Evolutionary conservation across 768 basidiomycete genomes (phyloP).

Genomic region (Cystobasidium tubakii): DNA sequence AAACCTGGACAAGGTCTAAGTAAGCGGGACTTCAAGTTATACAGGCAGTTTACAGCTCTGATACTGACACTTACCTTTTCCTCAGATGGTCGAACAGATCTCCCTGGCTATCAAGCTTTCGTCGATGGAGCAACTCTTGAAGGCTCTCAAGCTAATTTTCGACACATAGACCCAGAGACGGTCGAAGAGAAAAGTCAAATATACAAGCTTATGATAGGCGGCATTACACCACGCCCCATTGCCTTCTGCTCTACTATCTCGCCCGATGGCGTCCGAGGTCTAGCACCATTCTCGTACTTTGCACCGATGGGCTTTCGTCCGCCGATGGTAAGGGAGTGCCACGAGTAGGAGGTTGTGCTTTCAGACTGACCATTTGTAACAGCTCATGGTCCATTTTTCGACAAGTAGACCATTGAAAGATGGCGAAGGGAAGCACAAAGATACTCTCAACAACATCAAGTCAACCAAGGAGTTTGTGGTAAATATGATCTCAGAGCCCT

Average conservation of each 20-base stretch:
- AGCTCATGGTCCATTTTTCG: constrained; percentile 26
- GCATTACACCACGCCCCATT: constrained; percentile 63
- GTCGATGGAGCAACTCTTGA: too few species aligned
- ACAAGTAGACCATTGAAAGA: constrained; percentile 1
- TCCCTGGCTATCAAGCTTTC: constrained; percentile 28
- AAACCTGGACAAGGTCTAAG: constrained; percentile 34
- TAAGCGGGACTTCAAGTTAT: background rate
- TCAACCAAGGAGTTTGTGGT: constrained; percentile 65
- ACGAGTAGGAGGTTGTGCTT: constrained; percentile 52
- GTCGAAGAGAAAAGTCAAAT: constrained; percentile 37
- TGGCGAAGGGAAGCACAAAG: constrained; percentile 46
- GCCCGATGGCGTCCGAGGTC: constrained; percentile 56
- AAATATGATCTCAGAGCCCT: constrained; percentile 64
- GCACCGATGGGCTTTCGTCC: constrained; percentile 61
- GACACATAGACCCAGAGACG: constrained; percentile 3
- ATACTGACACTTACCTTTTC: background rate
- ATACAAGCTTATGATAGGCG: constrained; percentile 59
- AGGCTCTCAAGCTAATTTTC: background rate
- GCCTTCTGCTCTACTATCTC: constrained; percentile 63
- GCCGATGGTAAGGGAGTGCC: constrained; percentile 61
- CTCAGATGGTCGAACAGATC: constrained; percentile 36
- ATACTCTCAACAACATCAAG: constrained; percentile 63
- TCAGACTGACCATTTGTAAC: constrained; percentile 49
- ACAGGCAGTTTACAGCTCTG: constrained; percentile 19
- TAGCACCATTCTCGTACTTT: constrained; percentile 63